phyloP scores from a whole-genome alignment of 225 moss, liverwort and hornwort genomes.

The Marchantia polymorpha region DNA sequence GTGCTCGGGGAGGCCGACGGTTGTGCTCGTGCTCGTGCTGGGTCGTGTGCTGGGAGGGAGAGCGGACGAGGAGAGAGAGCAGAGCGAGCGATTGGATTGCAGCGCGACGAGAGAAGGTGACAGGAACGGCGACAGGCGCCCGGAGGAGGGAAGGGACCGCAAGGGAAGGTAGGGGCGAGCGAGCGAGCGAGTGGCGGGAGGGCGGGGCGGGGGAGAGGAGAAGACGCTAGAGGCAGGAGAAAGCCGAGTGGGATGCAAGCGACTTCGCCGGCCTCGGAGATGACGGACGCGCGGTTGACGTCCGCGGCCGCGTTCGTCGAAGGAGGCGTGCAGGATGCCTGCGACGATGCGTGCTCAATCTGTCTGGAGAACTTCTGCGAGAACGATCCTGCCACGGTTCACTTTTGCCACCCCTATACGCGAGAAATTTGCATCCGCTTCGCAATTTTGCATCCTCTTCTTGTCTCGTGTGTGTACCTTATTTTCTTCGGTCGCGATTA shows the following conservation, averaged over 20 bases:
- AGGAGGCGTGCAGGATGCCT: constrained; percentile 89
- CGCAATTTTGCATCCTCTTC: not conserved
- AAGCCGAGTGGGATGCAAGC: constrained; percentile 11
- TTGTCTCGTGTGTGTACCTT: not conserved
- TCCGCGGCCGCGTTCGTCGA: constrained; percentile 91
- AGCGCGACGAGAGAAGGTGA: no score
- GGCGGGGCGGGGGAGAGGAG: not conserved
- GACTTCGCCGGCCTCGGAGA: constrained; percentile 1
- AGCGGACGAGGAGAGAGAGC: not conserved
- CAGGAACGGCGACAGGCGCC: no score
- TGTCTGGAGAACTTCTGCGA: constrained; percentile 89
- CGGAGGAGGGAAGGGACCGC: no score
- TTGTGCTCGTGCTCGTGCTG: not conserved
- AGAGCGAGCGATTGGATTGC: no score
- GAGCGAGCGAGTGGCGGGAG: not conserved
- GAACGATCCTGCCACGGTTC: constrained; percentile 78
- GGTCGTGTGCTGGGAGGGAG: not conserved
- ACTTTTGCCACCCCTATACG: not conserved
- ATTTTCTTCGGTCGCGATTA: no score
- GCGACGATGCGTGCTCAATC: constrained; percentile 92
- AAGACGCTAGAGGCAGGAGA: not conserved
- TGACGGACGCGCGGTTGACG: constrained; percentile 50
- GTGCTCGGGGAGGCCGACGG: constrained; percentile 6
- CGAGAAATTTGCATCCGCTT: not conserved
- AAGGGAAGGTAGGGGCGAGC: no score